Evolutionary conservation across 345 rosid species (phyloP).

Genomic region (Citrus maxima): DNA sequence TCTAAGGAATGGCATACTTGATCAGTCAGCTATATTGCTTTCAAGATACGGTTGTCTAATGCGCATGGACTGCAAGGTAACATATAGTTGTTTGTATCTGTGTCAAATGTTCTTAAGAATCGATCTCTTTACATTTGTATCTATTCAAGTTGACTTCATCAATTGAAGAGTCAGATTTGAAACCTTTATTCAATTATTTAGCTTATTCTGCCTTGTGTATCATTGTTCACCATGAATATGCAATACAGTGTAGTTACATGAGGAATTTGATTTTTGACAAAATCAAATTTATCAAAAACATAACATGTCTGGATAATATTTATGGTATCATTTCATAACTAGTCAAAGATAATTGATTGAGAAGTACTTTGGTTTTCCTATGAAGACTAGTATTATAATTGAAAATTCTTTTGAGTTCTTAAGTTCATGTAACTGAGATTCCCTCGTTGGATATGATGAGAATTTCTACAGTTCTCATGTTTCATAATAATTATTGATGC

Average conservation of each 20-base stretch:
- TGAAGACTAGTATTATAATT: background rate
- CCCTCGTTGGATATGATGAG: background rate
- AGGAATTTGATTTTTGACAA: background rate
- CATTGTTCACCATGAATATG: background rate
- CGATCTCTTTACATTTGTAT: background rate
- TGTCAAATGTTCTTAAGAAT: background rate
- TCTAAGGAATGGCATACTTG: slow-evolving; percentile 88
- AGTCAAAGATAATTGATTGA: background rate
- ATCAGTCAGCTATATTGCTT: slow-evolving; percentile 91
- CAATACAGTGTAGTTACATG: background rate
- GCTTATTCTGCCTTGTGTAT: background rate
- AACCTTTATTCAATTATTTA: background rate
- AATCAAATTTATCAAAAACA: background rate
- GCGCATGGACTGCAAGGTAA: slow-evolving; percentile 92
- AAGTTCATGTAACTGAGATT: background rate
- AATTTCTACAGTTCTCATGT: no score
- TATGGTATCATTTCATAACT: background rate
- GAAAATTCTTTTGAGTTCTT: background rate
- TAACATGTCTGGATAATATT: background rate
- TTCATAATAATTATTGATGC: no score
- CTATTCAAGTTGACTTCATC: background rate
- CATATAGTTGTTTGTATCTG: background rate
- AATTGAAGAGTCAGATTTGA: background rate
- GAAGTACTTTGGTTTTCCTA: background rate
- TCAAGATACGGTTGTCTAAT: slow-evolving; percentile 80